Base-by-base conservation (phyloP, 305 asterid species). In the Fraxinus sp. region DNA sequence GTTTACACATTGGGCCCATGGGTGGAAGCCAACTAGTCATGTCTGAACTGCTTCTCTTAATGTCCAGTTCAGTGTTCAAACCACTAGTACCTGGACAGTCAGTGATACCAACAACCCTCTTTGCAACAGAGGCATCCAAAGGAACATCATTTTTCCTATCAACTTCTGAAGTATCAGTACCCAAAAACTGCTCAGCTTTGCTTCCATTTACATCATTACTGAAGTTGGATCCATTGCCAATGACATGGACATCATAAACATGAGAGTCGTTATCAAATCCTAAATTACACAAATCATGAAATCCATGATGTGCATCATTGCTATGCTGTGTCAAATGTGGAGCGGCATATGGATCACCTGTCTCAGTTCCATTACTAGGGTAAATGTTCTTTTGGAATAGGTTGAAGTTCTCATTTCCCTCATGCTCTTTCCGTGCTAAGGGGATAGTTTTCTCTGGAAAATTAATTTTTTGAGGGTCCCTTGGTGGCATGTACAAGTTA, bases 11-110 rank as follows among this genome's bases (percentile, higher is more conserved):
- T 10, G 89, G 90, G 64, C 82, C 83, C 70, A 86, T 71, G 1
- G 94, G 97, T 68, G 94, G 98, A 80, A 94, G 94, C 84, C 91
- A 86, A 80, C 83, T 3, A 79, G 77, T 39, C 41, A 80, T 73
- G 64, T 88, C 94, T 36, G 87, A 85, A 80, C 52, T 85, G 86
- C 84, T 83, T 83, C 87, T 91, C 82, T 84, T 88, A 35, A 77
- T 62, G 24, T 79, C 87, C 70, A 84, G 81, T 82, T 83, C 90
- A 26, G 79, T 68, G 84, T 78, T 81, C 78, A 41, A 39, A 49
- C 37, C 46, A 82, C 88, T 81, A 13, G 87, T 77, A 77, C 82
- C 85, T 77, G 82, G 85, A 84, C 24, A 32, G 79, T 80, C 83
- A 16, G 79, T 55, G 33, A 30, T 49, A 28, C 75, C 71, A 64